These are phyloP conservation scores for Bolboschoenus planiculmis DNA, from an alignment of 176 grass and related monocot genomes.

Conservation along the genomic window DNA sequence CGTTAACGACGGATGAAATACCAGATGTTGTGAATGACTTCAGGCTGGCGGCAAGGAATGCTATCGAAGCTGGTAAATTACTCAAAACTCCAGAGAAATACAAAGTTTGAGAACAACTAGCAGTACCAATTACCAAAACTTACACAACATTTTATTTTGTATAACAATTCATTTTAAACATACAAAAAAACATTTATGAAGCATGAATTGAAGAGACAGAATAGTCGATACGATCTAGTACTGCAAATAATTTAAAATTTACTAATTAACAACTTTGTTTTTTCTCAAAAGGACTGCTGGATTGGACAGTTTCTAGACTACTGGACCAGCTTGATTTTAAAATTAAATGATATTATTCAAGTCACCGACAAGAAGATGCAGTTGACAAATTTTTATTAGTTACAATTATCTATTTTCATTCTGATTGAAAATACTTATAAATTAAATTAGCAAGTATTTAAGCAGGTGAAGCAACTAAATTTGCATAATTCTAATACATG, in stretches of 20 bases:
- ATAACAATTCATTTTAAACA: neutral
- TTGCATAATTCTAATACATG: neutral
- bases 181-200: neutral
- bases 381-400: neutral
- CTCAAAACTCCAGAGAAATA: neutral
- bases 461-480: neutral
- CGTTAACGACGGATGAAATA: constrained; percentile 26
- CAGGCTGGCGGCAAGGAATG: constrained; percentile 48
- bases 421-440: neutral
- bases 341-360: neutral
- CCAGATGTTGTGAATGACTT: constrained; percentile 38
- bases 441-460: neutral
- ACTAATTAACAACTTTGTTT: neutral
- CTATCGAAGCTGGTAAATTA: constrained; percentile 43
- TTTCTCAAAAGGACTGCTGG: neutral
- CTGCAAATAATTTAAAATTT: neutral
- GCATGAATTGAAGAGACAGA: neutral
- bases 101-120: neutral
- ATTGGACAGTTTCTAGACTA: neutral
- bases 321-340: neutral
- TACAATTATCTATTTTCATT: neutral
- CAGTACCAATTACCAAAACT: neutral
- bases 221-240: neutral
- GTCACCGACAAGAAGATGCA: neutral
- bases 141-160: neutral